Evolutionary conservation across 1,139 yeast genomes (phyloP).

Genomic region (Candida labiduridarum): DNA sequence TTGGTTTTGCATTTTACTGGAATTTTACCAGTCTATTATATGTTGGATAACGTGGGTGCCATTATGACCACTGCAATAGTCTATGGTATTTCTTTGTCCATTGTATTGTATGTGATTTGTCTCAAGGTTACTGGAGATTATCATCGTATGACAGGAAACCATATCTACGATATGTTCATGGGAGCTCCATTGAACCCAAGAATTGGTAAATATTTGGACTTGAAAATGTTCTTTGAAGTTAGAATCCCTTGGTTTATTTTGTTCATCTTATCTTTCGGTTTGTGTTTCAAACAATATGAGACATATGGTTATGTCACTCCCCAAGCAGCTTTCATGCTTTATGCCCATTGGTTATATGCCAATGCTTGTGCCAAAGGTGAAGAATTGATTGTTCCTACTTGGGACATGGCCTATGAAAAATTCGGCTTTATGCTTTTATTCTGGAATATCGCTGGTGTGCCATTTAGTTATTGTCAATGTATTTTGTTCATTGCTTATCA

Average conservation of each 20-base stretch:
- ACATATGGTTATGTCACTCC: constrained; percentile 76
- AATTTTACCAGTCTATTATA: constrained; percentile 67
- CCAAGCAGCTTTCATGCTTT: constrained; percentile 70
- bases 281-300: constrained; percentile 78
- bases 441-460: constrained; percentile 99
- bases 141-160: constrained; percentile 91
- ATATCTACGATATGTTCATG: constrained; percentile 89
- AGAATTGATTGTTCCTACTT: constrained; percentile 93
- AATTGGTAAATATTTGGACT: constrained; percentile 80
- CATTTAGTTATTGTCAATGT: constrained; percentile 95
- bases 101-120: constrained; percentile 64
- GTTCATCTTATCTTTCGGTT: constrained; percentile 74
- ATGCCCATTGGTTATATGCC: constrained; percentile 93
- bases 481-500: constrained; percentile 81
- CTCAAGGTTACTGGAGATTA: constrained; percentile 68
- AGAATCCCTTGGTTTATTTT: constrained; percentile 96
- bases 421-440: constrained; percentile 97
- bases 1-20: constrained; percentile 72
- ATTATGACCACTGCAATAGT: constrained; percentile 90
- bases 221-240: constrained; percentile 96
- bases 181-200: constrained; percentile 98
- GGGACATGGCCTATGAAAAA: constrained; percentile 99
- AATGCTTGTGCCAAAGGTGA: constrained; percentile 98
- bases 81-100: constrained; percentile 70
- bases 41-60: constrained; percentile 83